Percentiles rank a stretch among this genome's conserved stretches.
Evolutionary conservation across 768 basidiomycete species (phyloP).

Genomic region (Collybiopsis luxurians): DNA sequence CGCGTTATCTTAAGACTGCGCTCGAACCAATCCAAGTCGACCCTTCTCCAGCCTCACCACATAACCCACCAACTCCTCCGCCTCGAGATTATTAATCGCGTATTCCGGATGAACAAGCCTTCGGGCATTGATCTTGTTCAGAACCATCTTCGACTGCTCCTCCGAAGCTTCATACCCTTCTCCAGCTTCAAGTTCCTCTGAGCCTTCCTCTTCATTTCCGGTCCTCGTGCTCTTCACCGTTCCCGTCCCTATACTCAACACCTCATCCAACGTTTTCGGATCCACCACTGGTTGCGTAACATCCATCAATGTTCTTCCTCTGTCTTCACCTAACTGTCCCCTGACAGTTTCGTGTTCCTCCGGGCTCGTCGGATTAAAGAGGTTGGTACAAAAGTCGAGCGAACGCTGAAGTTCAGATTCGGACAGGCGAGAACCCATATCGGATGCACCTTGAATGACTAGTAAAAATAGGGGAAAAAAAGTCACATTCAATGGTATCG

Average conservation of each 20-base stretch:
- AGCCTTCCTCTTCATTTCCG: slow-evolving; percentile 13
- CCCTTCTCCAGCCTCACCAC: slow-evolving; percentile 57
- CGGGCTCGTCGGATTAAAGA: slow-evolving; percentile 68
- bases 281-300: slow-evolving; percentile 47
- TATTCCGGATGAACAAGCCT: slow-evolving; percentile 70
- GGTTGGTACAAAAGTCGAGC: slow-evolving; percentile 72
- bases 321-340: slow-evolving; percentile 13
- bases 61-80: slow-evolving; percentile 58
- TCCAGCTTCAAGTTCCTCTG: slow-evolving; percentile 9
- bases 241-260: slow-evolving; percentile 24
- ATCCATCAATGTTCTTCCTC: slow-evolving; percentile 46
- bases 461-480: no score
- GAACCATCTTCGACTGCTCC: slow-evolving; percentile 42
- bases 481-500: background rate
- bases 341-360: slow-evolving; percentile 51
- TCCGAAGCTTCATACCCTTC: no score
- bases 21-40: slow-evolving; percentile 46
- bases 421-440: slow-evolving; percentile 69
- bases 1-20: no score
- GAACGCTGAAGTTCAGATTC: slow-evolving; percentile 74
- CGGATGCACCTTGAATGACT: slow-evolving; percentile 82
- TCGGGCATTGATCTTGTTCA: slow-evolving; percentile 69
- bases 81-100: slow-evolving; percentile 63
- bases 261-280: slow-evolving; percentile 37
- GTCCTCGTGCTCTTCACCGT: slow-evolving; percentile 2